Base-by-base conservation (phyloP, 1,284 basidiomycete species). In the Boletellus deceptivus region DNA sequence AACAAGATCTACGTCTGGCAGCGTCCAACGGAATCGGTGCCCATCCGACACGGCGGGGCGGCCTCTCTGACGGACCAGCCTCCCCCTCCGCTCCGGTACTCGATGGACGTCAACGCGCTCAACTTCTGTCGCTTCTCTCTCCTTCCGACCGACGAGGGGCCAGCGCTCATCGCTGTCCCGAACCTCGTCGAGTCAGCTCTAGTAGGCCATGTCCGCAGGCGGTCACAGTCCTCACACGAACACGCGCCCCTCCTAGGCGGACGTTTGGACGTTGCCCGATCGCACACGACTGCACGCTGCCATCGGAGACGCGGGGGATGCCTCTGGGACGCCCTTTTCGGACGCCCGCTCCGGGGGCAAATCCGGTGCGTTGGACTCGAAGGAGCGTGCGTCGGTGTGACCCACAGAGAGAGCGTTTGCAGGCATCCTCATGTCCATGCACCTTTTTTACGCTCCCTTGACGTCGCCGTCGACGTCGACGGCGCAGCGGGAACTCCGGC, bases 361-460 rank as follows among this genome's bases (percentile, higher is more conserved):
- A 52, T 72, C 74, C 11, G 64, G 64, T 64, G 24, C 9, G 63
- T 49, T 22, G 10, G 24, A 20, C 16, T 18, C 1, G 16, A 31
- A 18, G 6, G n/a, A n/a, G 33, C 18, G 31, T 14, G 24, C 17
- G 3, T 22, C 3, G 11, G 20, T 17, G 37, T 20, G 20, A 4
- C 13, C 16, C 33, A 24, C 36, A 45, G 13, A 55, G 3, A 40
- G 25, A n/a, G 20, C 10, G 22, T 10, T 31, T 11, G 14, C 64
- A 84, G 92, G 93, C 1, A 86, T 94, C 49, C 82, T 93, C 55
- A 96, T 95, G 93, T 81, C 84, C 0, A 68, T 93, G 51, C 87
- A 92, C 58, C 72, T 96, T 20, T 82, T 78, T 57, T 62, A 69
- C 37, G 57, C 63, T n/a, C 41, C 56, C 4, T 56, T 55, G 31